phyloP scores from a whole-genome alignment of 106 monocot genomes.

The Agapanthus africanus region DNA sequence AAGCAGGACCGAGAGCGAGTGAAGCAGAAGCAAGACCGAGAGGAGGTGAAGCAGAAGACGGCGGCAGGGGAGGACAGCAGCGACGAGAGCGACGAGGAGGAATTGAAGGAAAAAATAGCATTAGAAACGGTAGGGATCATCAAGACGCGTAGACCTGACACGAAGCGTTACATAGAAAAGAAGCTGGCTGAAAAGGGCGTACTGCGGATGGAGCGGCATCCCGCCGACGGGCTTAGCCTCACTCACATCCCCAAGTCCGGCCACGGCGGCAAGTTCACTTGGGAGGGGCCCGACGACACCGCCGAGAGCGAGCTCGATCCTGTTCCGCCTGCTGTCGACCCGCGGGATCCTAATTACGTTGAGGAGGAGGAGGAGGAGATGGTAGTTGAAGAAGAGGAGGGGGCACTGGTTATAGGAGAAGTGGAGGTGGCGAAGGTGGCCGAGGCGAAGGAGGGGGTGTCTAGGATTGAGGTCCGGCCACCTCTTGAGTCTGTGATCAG shows the following conservation, averaged over 20 bases:
- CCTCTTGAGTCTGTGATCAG: too few relatives aligned
- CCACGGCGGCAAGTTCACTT: conserved; percentile 68
- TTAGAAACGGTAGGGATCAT: background rate
- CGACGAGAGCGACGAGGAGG: background rate
- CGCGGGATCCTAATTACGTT: conserved; percentile 52
- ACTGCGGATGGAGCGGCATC: conserved; percentile 56
- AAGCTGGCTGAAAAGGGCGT: conserved; percentile 63
- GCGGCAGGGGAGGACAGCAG: too few relatives aligned
- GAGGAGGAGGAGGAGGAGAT: conserved; percentile 23
- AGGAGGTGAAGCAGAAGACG: too few relatives aligned
- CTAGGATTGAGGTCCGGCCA: conserved; percentile 36
- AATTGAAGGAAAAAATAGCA: background rate
- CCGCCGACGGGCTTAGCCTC: conserved; percentile 35
- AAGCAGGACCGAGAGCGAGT: too few relatives aligned
- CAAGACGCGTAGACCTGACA: conserved; percentile 12
- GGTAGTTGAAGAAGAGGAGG: conserved; percentile 7
- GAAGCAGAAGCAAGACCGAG: too few relatives aligned
- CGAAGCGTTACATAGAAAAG: conserved; percentile 50
- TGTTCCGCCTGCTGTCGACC: conserved; percentile 42
- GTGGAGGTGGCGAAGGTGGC: conserved; percentile 48
- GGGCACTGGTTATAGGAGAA: conserved; percentile 24
- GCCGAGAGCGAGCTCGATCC: conserved; percentile 43
- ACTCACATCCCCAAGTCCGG: conserved; percentile 45
- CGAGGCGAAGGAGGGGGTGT: conserved; percentile 34
- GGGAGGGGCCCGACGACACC: conserved; percentile 51